phyloP scores from a whole-genome alignment of 352 stramenopile genomes.

The Globisporangium nodosum region DNA sequence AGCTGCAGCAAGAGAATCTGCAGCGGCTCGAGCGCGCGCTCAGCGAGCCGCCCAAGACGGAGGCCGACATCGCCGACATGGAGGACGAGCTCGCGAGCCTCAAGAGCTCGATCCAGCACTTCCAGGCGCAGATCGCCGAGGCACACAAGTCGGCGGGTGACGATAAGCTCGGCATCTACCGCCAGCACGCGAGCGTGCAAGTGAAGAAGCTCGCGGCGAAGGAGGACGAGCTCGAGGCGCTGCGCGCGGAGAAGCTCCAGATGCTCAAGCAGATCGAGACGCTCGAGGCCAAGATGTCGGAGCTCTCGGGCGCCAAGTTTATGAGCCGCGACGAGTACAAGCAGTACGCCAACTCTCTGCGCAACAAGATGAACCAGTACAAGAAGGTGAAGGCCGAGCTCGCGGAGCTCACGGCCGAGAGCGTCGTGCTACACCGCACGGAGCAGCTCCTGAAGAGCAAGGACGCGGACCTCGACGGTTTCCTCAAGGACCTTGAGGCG shows the following conservation, averaged over 20 bases:
- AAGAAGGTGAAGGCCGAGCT: conserved; percentile 90
- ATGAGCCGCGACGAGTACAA: conserved; percentile 89
- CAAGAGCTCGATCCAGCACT: conserved; percentile 52
- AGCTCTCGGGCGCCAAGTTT: conserved; percentile 59
- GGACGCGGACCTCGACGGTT: conserved; percentile 78
- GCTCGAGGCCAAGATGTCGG: conserved; percentile 56
- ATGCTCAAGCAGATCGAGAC: conserved; percentile 74
- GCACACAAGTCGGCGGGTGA: conserved; percentile 60
- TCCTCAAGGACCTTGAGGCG: conserved; percentile 78
- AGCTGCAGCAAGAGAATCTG: conserved; percentile 68
- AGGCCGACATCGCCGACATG: conserved; percentile 86
- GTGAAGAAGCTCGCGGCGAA: conserved; percentile 86
- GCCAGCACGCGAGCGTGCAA: conserved; percentile 86
- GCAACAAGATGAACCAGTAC: conserved; percentile 91
- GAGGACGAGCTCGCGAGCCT: conserved; percentile 73
- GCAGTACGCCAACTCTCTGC: conserved; percentile 82
- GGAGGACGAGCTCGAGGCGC: conserved; percentile 79
- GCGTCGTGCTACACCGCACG: conserved; percentile 87
- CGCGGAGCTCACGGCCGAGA: conserved; percentile 76
- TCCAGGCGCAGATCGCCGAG: conserved; percentile 72
- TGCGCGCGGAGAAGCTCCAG: conserved; percentile 47
- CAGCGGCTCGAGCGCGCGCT: conserved; percentile 65
- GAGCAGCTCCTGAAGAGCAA: conserved; percentile 89
- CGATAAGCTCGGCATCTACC: conserved; percentile 90
- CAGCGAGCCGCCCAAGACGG: conserved; percentile 73